These are phyloP conservation scores for Ceratobasidium sp. DNA, from an alignment of 1,284 basidiomycete species.

Conservation along the genomic window DNA sequence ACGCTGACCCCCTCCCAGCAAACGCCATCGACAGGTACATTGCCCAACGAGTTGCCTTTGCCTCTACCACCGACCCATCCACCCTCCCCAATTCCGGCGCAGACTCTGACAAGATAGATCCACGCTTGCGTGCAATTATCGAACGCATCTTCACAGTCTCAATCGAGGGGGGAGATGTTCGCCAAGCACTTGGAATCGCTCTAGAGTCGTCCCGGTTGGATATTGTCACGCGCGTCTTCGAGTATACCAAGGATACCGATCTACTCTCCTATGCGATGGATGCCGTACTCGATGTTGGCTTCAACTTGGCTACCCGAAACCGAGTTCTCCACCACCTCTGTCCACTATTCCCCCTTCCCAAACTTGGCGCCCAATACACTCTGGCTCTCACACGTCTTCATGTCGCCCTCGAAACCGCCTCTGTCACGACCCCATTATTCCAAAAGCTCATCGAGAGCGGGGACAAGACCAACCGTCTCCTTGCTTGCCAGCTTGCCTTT, in stretches of 20 bases:
- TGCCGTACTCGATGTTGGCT: conserved; percentile 85
- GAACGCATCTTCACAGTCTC: conserved; percentile 89
- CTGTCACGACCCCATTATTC: conserved; percentile 79
- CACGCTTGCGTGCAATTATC: conserved; percentile 83
- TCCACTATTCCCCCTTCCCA: conserved; percentile 82
- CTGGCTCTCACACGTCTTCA: conserved; percentile 87
- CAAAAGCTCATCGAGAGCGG: conserved; percentile 70
- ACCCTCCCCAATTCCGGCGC: conserved; percentile 54
- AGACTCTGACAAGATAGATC: conserved; percentile 73
- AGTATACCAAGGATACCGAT: conserved; percentile 77
- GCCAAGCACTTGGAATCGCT: conserved; percentile 94
- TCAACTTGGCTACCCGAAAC: conserved; percentile 84
- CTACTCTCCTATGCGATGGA: conserved; percentile 92
- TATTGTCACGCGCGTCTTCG: conserved; percentile 82
- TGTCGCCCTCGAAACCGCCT: conserved; percentile 84
- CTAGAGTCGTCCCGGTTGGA: conserved; percentile 90
- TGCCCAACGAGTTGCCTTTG: conserved; percentile 61
- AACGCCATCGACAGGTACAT: conserved; percentile 96
- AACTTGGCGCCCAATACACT: conserved; percentile 79
- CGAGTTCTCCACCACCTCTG: conserved; percentile 82
- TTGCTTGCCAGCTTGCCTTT: conserved; percentile 94
- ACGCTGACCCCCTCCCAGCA: conserved; percentile 64
- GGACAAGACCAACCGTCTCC: conserved; percentile 71
- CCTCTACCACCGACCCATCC: conserved; percentile 23
- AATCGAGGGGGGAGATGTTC: conserved; percentile 87